Evolutionary conservation across 2,329 filamentous ascomycete species (phyloP), one percentile per base, ranked within the genome.

Genomic region (Calonectria hawksworthii): DNA sequence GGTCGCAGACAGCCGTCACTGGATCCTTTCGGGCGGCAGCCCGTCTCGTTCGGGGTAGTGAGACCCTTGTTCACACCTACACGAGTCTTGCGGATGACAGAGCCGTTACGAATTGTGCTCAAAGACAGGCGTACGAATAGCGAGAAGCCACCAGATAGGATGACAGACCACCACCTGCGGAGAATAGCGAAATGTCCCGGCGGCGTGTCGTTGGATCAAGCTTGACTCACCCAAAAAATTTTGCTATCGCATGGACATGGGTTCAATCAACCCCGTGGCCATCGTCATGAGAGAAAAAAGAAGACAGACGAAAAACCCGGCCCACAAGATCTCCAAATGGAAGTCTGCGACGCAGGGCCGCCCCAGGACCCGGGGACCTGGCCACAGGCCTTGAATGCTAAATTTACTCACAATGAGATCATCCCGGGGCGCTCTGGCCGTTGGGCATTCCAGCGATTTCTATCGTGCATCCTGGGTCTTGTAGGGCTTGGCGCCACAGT

Each of bases 391-490:
- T 61, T 68, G 64, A 65, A 61, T 74, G 66, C 70, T 59, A 66
- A 72, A 67, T 41, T 59, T 72, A 51, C 54, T 73, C 47, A 54
- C 36, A 38, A 77, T 80, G 77, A 79, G 78, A 75, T 80, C 77
- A 80, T 75, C 65, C 47, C 36, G 52, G 30, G 56, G 47, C 32
- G 26, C 21, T 63, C 13, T 65, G 44, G 21, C 38, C 32, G 50
- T 61, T 59, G 51, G 38, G 67, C 68, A 72, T 69, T 73, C 68
- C 61, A 52, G 69, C 72, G 61, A 74, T 63, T 76, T 72, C 70
- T 63, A 75, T 65, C 68, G 63, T 14, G 69, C 51, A 66, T 77
- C 72, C 56, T 77, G 77, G 72, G 77, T 63, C 65, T 75, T 21
- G 47, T 69, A 67, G 54, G 72, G 68, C 72, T 71, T 72, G 70